Percentiles rank a stretch among this genome's conserved stretches.
Conservation (phyloP, 169 alveolate genomes). For the Prorocentrum cordatum region DNA sequence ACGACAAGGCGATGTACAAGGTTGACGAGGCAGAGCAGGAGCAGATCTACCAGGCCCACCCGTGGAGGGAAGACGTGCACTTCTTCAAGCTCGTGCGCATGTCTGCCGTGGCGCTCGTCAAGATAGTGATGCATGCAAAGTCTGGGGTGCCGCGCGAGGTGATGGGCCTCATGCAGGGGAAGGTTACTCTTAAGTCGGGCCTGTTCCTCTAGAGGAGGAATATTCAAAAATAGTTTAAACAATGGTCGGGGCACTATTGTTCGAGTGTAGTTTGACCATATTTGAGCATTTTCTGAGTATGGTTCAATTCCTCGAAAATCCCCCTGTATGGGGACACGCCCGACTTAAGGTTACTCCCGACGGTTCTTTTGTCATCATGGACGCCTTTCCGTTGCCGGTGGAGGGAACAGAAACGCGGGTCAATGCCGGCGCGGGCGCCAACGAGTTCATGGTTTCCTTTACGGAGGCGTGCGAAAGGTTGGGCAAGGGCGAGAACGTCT, state of each 20-base stretch:
- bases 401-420: conserved; percentile 89
- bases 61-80: conserved; percentile 57
- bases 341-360: conserved; percentile 28
- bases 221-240: too few species aligned
- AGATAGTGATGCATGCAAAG: conserved; percentile 85
- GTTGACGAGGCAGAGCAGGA: conserved; percentile 35
- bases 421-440: conserved; percentile 75
- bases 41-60: conserved; percentile 10
- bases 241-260: too few species aligned
- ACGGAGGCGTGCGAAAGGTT: not conserved
- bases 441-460: conserved; percentile 4
- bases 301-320: too few species aligned
- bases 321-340: too few species aligned
- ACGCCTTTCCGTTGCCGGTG: conserved; percentile 85
- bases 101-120: conserved; percentile 79
- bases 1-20: conserved; percentile 19
- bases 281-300: too few species aligned
- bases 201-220: too few species aligned
- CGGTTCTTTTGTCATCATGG: conserved; percentile 80
- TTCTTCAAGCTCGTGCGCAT: conserved; percentile 64
- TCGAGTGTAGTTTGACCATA: too few species aligned
- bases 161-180: conserved; percentile 90
- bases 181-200: conserved; percentile 53
- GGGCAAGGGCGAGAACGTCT: conserved; percentile 76
- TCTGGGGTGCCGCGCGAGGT: conserved; percentile 82